phyloP scores from a whole-genome alignment of 2,329 filamentous ascomycete species.

The Beauveria medogensis region DNA sequence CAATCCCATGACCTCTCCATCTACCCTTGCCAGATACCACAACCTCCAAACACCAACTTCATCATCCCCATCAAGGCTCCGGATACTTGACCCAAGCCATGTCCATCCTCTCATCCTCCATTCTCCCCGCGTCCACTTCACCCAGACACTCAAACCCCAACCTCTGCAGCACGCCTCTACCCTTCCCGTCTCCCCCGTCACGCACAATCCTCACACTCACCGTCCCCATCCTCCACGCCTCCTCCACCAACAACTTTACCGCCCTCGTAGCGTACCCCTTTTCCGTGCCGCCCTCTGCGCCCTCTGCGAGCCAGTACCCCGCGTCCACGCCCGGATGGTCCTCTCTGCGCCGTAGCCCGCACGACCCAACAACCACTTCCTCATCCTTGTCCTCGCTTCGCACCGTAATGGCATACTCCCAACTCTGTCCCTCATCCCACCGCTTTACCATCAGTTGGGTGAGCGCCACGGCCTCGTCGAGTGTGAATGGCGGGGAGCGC shows the following conservation, averaged over 20 bases:
- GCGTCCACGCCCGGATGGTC: not conserved
- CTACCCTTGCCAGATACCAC: no score
- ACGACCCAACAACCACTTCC: not conserved
- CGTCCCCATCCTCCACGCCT: not conserved
- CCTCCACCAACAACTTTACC: not conserved
- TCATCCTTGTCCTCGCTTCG: not conserved
- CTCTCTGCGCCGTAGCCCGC: not conserved
- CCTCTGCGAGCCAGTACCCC: conserved; percentile 3
- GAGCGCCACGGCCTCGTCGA: not conserved
- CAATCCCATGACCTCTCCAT: no score
- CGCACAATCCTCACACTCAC: not conserved
- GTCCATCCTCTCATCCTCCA: not conserved
- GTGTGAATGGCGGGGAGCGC: not conserved
- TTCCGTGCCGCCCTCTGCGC: not conserved
- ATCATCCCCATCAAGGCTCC: not conserved
- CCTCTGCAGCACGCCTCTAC: not conserved
- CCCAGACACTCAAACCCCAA: conserved; percentile 1
- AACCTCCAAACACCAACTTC: not conserved
- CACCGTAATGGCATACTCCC: not conserved
- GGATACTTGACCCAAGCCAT: conserved; percentile 4
- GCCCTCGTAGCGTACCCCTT: not conserved
- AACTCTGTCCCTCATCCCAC: not conserved
- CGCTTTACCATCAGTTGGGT: not conserved
- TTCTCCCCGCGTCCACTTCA: not conserved
- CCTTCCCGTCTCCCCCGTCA: not conserved